A percentile compares a stretch with the other conserved stretches of the same genome.
Evolutionary conservation across 208 protist genomes (phyloP).

Genomic region (Tritrichomonas musculus): DNA sequence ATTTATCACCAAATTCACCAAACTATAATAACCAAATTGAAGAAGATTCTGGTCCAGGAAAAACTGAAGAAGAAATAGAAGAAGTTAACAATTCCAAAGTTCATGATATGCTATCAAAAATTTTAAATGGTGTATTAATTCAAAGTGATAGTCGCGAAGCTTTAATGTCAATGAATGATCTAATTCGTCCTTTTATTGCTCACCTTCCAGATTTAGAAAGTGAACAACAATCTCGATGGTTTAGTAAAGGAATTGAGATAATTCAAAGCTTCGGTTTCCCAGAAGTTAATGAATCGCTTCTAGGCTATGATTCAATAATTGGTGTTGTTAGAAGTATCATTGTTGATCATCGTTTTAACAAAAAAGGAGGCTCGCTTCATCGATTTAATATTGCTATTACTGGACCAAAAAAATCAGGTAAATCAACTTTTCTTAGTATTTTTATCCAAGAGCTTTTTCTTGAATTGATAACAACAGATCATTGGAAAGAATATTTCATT

Average conservation of each 20-base stretch:
- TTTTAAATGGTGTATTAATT: background rate
- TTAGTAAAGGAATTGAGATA: no score
- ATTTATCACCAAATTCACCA: no score
- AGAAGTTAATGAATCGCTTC: background rate
- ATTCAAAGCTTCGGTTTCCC: background rate
- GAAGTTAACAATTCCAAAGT: no score
- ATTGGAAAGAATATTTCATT: background rate
- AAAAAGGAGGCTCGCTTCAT: background rate
- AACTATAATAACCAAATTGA: no score
- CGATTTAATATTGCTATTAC: background rate
- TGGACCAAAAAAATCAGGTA: background rate
- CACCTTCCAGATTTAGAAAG: background rate
- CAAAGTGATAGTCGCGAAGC: background rate
- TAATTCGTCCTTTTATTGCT: background rate
- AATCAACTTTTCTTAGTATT: background rate
- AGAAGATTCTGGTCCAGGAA: no score
- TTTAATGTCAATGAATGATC: background rate
- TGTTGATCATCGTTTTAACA: background rate
- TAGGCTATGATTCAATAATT: background rate
- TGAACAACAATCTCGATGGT: background rate
- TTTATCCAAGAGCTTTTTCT: background rate
- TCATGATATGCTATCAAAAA: background rate
- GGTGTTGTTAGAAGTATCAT: background rate
- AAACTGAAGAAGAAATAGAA: no score
- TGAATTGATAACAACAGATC: background rate